A percentile compares a stretch with the other conserved stretches of the same genome.
Conservation (phyloP, 2,329 filamentous ascomycete genomes). For the Beauveria asiatica region DNA sequence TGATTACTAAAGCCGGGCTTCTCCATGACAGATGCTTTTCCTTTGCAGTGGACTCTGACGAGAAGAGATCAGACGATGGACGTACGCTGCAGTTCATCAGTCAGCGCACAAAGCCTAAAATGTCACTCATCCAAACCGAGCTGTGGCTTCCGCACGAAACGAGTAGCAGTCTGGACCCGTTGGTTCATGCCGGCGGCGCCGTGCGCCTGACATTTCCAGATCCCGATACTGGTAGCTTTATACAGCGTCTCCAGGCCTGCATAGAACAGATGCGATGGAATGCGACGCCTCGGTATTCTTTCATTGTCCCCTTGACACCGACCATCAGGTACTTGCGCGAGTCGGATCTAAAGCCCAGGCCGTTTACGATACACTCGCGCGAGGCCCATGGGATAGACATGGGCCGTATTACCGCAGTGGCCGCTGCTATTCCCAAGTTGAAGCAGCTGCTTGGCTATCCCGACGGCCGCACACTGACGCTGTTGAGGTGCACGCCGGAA, state of each 20-base stretch:
- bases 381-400: slow-evolving; percentile 14
- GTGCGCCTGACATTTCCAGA: slow-evolving; percentile 9
- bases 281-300: neutral
- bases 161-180: neutral
- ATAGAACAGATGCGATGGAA: neutral
- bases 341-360: neutral
- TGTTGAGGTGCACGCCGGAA: slow-evolving; percentile 13
- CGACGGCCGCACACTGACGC: slow-evolving; percentile 6
- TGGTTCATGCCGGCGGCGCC: slow-evolving; percentile 12
- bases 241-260: neutral
- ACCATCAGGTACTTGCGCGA: neutral
- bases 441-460: slow-evolving; percentile 13
- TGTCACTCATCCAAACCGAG: slow-evolving; percentile 14
- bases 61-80: slow-evolving; percentile 13
- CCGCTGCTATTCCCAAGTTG: slow-evolving; percentile 12
- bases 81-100: slow-evolving; percentile 20
- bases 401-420: slow-evolving; percentile 11
- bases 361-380: slow-evolving; percentile 15
- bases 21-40: slow-evolving; percentile 20
- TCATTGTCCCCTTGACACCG: neutral
- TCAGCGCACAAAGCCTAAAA: slow-evolving; percentile 17
- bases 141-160: slow-evolving; percentile 12
- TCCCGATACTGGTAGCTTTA: neutral
- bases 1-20: slow-evolving; percentile 19
- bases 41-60: slow-evolving; percentile 20